These are phyloP conservation scores for Starmerella tilneyi DNA, from an alignment of 805 yeast genomes.

Conservation along the genomic window DNA sequence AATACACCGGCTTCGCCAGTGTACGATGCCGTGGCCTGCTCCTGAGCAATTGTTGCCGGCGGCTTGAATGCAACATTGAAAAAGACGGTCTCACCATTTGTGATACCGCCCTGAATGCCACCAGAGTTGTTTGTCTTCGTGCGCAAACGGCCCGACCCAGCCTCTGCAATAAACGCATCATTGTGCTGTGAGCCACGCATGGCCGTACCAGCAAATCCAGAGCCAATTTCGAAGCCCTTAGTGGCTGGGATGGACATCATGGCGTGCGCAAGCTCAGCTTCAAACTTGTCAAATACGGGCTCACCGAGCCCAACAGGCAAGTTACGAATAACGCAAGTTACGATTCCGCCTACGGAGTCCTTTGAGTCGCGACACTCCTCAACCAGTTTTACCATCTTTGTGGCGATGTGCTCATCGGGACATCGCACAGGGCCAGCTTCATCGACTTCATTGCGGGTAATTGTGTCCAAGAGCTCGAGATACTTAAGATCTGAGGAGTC, in stretches of 20 bases:
- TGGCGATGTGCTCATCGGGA: constrained; percentile 65
- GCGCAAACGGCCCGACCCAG: constrained; percentile 55
- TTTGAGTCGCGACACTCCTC: constrained; percentile 74
- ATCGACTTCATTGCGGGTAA: constrained; percentile 84
- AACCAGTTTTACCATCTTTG: constrained; percentile 73
- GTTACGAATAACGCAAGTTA: constrained; percentile 92
- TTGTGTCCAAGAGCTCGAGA: constrained; percentile 54
- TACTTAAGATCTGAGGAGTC: constrained; percentile 56
- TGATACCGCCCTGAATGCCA: constrained; percentile 96
- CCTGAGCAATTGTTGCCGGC: constrained; percentile 93
- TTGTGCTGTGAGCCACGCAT: constrained; percentile 92
- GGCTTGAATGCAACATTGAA: constrained; percentile 95
- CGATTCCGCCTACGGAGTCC: constrained; percentile 96
- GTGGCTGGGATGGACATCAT: constrained; percentile 97
- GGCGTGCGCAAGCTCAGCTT: constrained; percentile 92
- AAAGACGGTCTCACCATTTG: constrained; percentile 91
- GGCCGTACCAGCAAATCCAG: constrained; percentile 83
- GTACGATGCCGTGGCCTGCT: constrained; percentile 78
- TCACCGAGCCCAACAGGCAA: constrained; percentile 95
- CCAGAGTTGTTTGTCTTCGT: constrained; percentile 89
- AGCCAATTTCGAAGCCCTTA: constrained; percentile 95
- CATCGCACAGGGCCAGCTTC: constrained; percentile 85
- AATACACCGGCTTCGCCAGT: constrained; percentile 79
- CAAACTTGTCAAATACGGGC: constrained; percentile 93
- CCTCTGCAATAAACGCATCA: constrained; percentile 60